Evolutionary conservation across 2,329 filamentous ascomycete species (phyloP).

Genomic region (Sporothrix pseudoabietina): DNA sequence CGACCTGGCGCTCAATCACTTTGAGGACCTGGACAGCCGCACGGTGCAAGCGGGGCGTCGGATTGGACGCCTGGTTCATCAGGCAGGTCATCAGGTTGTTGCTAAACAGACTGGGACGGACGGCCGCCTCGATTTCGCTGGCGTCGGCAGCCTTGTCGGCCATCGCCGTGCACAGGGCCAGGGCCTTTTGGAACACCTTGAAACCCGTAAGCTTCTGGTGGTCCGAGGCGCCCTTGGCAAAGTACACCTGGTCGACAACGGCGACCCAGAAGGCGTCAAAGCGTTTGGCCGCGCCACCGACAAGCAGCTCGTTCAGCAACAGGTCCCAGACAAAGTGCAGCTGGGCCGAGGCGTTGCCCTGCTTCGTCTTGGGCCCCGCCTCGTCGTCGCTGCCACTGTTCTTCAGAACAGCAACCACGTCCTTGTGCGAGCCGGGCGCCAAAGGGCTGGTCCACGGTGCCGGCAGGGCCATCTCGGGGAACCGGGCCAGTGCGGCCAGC

Average conservation of each 20-base stretch:
- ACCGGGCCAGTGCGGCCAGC: constrained; percentile 68
- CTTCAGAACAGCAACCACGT: constrained; percentile 76
- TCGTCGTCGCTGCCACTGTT: constrained; percentile 53
- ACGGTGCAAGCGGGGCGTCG: constrained; percentile 77
- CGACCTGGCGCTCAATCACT: constrained; percentile 65
- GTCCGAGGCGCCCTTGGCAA: constrained; percentile 77
- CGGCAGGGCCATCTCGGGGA: constrained; percentile 65
- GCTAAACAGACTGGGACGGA: constrained; percentile 69
- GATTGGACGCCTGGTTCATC: constrained; percentile 77
- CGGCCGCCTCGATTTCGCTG: constrained; percentile 41
- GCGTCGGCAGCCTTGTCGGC: not conserved
- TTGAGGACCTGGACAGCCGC: constrained; percentile 77
- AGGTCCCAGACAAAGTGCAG: constrained; percentile 87
- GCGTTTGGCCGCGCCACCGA: constrained; percentile 10
- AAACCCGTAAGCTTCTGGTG: constrained; percentile 93
- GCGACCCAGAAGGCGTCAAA: constrained; percentile 35
- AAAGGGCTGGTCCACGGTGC: constrained; percentile 81
- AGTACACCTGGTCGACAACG: constrained; percentile 83
- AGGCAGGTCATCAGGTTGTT: constrained; percentile 80
- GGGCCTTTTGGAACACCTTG: constrained; percentile 77
- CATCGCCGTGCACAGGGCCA: constrained; percentile 54
- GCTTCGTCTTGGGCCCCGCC: constrained; percentile 46
- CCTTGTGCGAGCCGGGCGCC: constrained; percentile 65
- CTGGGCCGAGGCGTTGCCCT: constrained; percentile 76
- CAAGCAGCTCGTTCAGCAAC: constrained; percentile 56